Evolutionary conservation across 2,329 filamentous ascomycete genomes (phyloP).

Genomic region (Talaromyces sp.): DNA sequence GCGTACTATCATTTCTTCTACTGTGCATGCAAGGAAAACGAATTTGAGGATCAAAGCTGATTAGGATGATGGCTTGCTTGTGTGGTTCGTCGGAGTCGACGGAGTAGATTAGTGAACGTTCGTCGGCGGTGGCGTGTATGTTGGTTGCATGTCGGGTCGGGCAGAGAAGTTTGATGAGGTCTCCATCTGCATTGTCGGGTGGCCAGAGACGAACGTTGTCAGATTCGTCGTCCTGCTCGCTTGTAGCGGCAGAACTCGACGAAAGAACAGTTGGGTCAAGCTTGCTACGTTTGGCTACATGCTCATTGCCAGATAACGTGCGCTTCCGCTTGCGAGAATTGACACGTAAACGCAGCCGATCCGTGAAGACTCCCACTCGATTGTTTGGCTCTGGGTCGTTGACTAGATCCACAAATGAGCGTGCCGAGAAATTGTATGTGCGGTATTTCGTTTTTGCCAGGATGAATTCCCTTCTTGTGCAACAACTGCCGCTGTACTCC

Average conservation of each 20-base stretch:
- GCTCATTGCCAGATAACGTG: slow-evolving; percentile 20
- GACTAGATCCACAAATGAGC: slow-evolving; percentile 44
- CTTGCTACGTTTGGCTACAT: slow-evolving; percentile 4
- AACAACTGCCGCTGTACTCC: slow-evolving; percentile 33
- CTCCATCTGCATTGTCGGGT: slow-evolving; percentile 35
- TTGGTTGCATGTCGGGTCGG: slow-evolving; percentile 33
- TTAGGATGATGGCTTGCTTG: slow-evolving; percentile 33
- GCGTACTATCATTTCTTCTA: not conserved
- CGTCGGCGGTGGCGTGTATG: slow-evolving; percentile 36
- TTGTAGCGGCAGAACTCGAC: slow-evolving; percentile 13
- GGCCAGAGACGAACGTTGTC: slow-evolving; percentile 43
- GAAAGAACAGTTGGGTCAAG: not conserved
- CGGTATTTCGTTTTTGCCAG: slow-evolving; percentile 44
- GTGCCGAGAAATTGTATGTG: slow-evolving; percentile 39
- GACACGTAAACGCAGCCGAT: slow-evolving; percentile 41
- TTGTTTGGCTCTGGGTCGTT: slow-evolving; percentile 34
- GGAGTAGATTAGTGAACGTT: slow-evolving; percentile 41
- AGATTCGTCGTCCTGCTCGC: slow-evolving; percentile 38
- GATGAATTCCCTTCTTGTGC: slow-evolving; percentile 39
- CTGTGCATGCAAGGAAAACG: slow-evolving; percentile 27
- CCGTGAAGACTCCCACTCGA: slow-evolving; percentile 29
- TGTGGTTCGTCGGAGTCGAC: slow-evolving; percentile 24
- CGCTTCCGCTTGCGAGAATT: slow-evolving; percentile 42
- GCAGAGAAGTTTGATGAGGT: slow-evolving; percentile 39
- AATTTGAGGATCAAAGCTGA: slow-evolving; percentile 40